Conservation (phyloP, 345 rosid species). For the Acer campestre region DNA sequence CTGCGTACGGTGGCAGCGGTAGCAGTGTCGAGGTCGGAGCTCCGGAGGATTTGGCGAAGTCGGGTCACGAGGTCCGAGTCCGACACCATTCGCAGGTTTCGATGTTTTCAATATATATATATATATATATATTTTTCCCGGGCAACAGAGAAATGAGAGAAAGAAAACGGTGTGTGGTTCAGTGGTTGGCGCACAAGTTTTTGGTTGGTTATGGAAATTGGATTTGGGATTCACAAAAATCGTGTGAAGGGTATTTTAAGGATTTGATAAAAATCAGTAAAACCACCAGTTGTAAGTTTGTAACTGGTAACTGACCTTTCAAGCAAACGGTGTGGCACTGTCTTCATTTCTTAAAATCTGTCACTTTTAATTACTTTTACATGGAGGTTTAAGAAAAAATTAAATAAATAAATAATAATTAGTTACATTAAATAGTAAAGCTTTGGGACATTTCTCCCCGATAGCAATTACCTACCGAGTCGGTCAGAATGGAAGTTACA, state of each 20-base stretch:
- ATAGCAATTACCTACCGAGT: no score
- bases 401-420: no score
- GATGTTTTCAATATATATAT: neutral
- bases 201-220: neutral
- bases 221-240: neutral
- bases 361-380: no score
- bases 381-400: no score
- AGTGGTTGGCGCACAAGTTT: neutral
- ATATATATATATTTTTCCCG: slow-evolving; percentile 12
- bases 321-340: no score
- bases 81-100: slow-evolving; percentile 49
- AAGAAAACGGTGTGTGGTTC: no score
- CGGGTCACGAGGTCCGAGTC: slow-evolving; percentile 72
- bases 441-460: no score
- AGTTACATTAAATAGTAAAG: no score
- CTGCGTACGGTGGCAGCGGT: slow-evolving; percentile 74
- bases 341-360: no score
- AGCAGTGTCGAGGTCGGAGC: slow-evolving; percentile 75
- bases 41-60: slow-evolving; percentile 66
- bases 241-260: neutral
- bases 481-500: no score
- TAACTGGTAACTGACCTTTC: no score
- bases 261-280: neutral
- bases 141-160: slow-evolving; percentile 13
- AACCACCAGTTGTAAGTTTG: no score